These are phyloP conservation scores for Populus hybrid DNA, from an alignment of 441 rosid species.

Conservation along the genomic window DNA sequence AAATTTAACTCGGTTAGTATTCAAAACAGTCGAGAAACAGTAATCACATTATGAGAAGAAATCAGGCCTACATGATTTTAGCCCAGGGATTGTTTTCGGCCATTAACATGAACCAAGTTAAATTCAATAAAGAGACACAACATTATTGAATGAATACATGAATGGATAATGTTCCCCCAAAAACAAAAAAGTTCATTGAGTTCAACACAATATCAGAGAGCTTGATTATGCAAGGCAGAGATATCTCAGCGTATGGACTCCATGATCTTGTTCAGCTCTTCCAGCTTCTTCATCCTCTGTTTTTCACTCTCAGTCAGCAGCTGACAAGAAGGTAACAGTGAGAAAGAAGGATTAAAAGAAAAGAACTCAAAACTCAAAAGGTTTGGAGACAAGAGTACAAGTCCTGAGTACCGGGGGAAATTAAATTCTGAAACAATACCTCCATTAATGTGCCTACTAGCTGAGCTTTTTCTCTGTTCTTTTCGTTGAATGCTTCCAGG, in stretches of 20 bases:
- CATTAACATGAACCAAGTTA: too few relatives aligned
- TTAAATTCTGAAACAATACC: slow-evolving; percentile 29
- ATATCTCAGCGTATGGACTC: slow-evolving; percentile 30
- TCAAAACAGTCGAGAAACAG: too few relatives aligned
- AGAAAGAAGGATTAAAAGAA: not conserved
- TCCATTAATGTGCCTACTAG: slow-evolving; percentile 59
- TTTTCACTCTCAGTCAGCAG: slow-evolving; percentile 64
- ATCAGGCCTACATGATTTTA: too few relatives aligned
- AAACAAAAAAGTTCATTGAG: not conserved
- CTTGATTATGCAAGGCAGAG: not conserved
- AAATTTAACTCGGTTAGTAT: too few relatives aligned
- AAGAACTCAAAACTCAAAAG: not conserved
- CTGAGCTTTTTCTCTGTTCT: slow-evolving; percentile 63
- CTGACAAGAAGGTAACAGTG: slow-evolving; percentile 26
- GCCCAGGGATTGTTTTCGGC: too few relatives aligned
- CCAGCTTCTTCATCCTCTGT: slow-evolving; percentile 64
- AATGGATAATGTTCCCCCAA: not conserved
- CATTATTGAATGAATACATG: not conserved
- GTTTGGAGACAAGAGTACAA: not conserved
- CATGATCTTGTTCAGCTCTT: slow-evolving; percentile 58
- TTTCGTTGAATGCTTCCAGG: slow-evolving; percentile 65
- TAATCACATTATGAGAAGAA: too few relatives aligned
- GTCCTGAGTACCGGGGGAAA: not conserved
- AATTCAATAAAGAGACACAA: not conserved
- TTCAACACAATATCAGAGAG: not conserved